These are phyloP conservation scores for Nakazawaea laoshanensis DNA, from an alignment of 805 yeast species.

Conservation along the genomic window DNA sequence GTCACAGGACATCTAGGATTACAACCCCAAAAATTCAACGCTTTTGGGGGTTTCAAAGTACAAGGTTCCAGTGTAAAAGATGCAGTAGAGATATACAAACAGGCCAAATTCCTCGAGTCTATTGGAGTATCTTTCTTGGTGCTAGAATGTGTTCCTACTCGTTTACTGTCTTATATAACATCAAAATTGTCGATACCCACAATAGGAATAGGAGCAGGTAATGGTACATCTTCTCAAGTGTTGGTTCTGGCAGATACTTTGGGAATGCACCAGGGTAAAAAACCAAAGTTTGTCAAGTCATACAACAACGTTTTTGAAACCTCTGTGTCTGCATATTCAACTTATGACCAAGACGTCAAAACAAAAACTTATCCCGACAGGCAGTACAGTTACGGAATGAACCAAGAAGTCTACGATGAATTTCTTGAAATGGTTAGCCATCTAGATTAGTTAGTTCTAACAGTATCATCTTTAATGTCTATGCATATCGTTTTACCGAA, in stretches of 20 bases:
- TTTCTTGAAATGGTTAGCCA: conserved; percentile 24
- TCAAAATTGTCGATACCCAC: conserved; percentile 59
- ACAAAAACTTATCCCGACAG: conserved; percentile 48
- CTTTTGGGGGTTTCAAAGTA: conserved; percentile 80
- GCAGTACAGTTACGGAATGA: conserved; percentile 60
- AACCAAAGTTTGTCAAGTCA: conserved; percentile 69
- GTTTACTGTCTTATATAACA: conserved; percentile 60
- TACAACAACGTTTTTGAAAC: conserved; percentile 44
- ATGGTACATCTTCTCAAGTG: conserved; percentile 78
- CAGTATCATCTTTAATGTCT: conserved; percentile 21
- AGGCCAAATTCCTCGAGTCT: conserved; percentile 60
- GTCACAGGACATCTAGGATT: conserved; percentile 89
- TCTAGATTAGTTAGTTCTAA: conserved; percentile 1
- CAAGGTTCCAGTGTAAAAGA: conserved; percentile 60
- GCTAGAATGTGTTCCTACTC: conserved; percentile 80
- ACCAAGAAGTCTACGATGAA: conserved; percentile 46
- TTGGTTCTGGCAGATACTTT: conserved; percentile 78
- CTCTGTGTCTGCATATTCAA: conserved; percentile 41
- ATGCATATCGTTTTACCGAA: conserved; percentile 66
- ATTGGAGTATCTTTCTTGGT: conserved; percentile 75
- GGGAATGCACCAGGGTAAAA: conserved; percentile 56
- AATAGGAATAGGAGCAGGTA: conserved; percentile 95
- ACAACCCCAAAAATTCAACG: conserved; percentile 79
- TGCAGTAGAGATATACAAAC: conserved; percentile 51
- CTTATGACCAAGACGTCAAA: conserved; percentile 56